A percentile compares a stretch with the other conserved stretches of the same genome.
Evolutionary conservation across 192 early-diverging fungal genomes (phyloP).

Genomic region (Linnemannia exigua): DNA sequence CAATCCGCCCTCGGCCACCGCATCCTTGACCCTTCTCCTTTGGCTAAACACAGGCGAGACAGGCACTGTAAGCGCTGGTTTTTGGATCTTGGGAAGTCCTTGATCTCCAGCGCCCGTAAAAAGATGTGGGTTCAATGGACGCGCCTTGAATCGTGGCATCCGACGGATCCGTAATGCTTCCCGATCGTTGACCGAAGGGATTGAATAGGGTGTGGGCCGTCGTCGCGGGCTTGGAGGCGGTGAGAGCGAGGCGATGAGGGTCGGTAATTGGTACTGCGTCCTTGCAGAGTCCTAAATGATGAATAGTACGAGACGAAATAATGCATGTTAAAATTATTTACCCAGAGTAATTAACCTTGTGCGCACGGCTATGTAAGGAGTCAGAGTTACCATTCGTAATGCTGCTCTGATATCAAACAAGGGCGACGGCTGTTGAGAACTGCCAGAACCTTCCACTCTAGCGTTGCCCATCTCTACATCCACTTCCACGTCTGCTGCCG

Average conservation of each 20-base stretch:
- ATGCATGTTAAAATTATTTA: background rate
- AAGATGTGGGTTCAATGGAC: slow-evolving; percentile 42
- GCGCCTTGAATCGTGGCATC: slow-evolving; percentile 35
- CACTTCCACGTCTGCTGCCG: background rate
- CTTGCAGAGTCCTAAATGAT: slow-evolving; percentile 32
- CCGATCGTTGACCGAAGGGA: slow-evolving; percentile 35
- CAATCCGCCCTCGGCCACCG: background rate
- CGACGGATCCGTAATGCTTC: slow-evolving; percentile 24
- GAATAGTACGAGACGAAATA: background rate
- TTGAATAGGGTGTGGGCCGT: slow-evolving; percentile 28
- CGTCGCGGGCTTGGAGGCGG: slow-evolving; percentile 32
- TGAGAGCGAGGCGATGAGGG: slow-evolving; percentile 32
- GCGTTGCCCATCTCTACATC: background rate
- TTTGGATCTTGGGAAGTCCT: slow-evolving; percentile 35
- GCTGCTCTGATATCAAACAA: background rate
- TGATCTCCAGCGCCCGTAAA: slow-evolving; percentile 50
- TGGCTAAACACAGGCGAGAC: slow-evolving; percentile 40
- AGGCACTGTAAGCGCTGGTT: slow-evolving; percentile 36
- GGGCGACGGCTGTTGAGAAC: background rate
- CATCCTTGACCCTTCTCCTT: slow-evolving; percentile 1
- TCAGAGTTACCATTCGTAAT: background rate
- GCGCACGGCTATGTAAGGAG: background rate
- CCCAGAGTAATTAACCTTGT: background rate
- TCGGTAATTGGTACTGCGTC: slow-evolving; percentile 28
- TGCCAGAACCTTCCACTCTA: background rate